Base-by-base conservation (phyloP, 352 stramenopile genomes). In the Globisporangium megalacanthum region DNA sequence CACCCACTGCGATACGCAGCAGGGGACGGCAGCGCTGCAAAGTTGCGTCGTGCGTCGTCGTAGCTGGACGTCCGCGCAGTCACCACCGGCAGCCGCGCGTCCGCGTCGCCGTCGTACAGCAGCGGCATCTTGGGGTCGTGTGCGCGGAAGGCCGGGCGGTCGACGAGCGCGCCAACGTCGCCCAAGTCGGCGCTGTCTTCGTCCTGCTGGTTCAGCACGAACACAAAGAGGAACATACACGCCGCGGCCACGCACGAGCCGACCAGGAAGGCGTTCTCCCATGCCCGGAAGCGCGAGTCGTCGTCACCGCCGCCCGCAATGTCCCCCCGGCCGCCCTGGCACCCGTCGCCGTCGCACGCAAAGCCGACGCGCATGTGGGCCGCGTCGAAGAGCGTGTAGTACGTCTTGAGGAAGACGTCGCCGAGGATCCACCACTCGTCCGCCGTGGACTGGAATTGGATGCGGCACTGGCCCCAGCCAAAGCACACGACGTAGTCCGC, bases 381-480 rank as follows among this genome's bases (percentile, higher is more conserved):
- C n/a, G 73, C 85, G 55, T 96, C 87, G 50, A 95, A 96, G n/a
- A 96, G 64, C 29, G 87, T 95, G 71, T 95, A 95, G 79, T 96
- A 95, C 22, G 84, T 93, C 73, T 96, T 93, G 57, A 95, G 86
- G 62, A 96, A 95, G 35, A 95, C 75, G 55, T 96, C 87, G 9
- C 87, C 87, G 17, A 96, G 73, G 66, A 96, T 94, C 87, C 87
- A 96, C 77, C 82, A 96, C 61, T 82, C 69, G 52, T 93, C 83
- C 19, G 59, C 61, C 22, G 80, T 89, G 3, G 75, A 73, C 70
- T 94, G 83, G 41, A 95, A 69, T 69, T 94, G 84, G 35, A 96
- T 52, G 22, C 80, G 74, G 69, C 86, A 96, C 56, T 87, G 73
- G 7, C 83, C 75, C 69, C 75, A 86, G 52, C 75, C 71, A 10